Evolutionary conservation across 495 filamentous ascomycete genomes (phyloP), one percentile per base, ranked within the genome.

Genomic region (Tirmania nivea): DNA sequence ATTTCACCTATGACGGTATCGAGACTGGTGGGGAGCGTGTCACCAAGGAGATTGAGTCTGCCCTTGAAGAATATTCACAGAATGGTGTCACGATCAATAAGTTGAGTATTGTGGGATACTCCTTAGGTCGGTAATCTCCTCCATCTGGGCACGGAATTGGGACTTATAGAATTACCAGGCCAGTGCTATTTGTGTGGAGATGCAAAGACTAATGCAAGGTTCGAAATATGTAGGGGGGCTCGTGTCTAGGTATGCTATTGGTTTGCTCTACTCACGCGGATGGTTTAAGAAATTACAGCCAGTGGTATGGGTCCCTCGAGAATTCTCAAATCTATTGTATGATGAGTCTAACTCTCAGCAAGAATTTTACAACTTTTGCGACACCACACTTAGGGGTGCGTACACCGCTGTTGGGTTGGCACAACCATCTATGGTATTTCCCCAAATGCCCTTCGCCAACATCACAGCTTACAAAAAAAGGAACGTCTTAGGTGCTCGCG

Each of bases 341-440:
- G 2, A 25, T 25, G 25, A 25, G 25, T 25, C 25, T n/a, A n/a
- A n/a, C n/a, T n/a, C n/a, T 25, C 25, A 25, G 25, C 25, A 25
- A 80, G 76, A 94, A 94, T 68, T 95, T 95, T 64, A 84, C 84
- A 3, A 92, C 86, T 1, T 95, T 96, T 67, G 89, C 83, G 21
- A 78, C 80, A 14, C 89, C 90, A 17, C 88, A 95, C 68, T 75
- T 95, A 0, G 89, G 89, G 17, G 84, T 89, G 8, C 73, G 84
- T 47, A 78, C 81, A 10, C 86, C 89, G 0, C 67, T 81, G 4
- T 70, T 73, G 36, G 86, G 86, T 9, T 74, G 73, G 63, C 67
- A 71, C 48, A 78, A 77, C 54, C 68, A 78, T 50, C 62, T 88
- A 7, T 94, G 76, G 61, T 63, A 51, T 7, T 54, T 51, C 20